Percentiles rank a stretch among this genome's conserved stretches.
phyloP scores from a whole-genome alignment of 345 rosid genomes.

The Turnera subulata region DNA sequence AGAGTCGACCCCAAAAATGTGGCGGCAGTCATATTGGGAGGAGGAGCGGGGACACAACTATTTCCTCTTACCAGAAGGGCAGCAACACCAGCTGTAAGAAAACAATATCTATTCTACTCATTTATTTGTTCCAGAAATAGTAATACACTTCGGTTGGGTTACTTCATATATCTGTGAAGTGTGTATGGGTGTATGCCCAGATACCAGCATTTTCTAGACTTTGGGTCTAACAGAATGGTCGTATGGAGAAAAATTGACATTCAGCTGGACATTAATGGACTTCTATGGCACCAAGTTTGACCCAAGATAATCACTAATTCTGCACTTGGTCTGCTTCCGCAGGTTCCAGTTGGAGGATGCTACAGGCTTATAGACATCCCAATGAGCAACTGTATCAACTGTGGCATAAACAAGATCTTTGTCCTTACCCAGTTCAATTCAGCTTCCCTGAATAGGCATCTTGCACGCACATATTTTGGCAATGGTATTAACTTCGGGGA shows the following conservation, averaged over 20 bases:
- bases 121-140: too few species aligned
- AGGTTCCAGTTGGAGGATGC: slow-evolving; percentile 98
- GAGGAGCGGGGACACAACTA: slow-evolving; percentile 88
- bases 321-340: slow-evolving; percentile 13
- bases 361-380: slow-evolving; percentile 90
- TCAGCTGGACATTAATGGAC: too few species aligned
- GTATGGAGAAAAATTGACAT: too few species aligned
- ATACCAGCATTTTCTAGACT: too few species aligned
- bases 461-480: slow-evolving; percentile 86
- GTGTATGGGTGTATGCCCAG: too few species aligned
- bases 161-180: too few species aligned
- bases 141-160: too few species aligned
- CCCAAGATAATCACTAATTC: background rate
- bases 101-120: background rate
- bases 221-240: too few species aligned
- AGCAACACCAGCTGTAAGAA: slow-evolving; percentile 91
- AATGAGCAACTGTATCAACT: slow-evolving; percentile 96
- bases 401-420: slow-evolving; percentile 88
- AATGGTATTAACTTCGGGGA: slow-evolving; percentile 92
- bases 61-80: slow-evolving; percentile 89
- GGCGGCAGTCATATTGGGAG: slow-evolving; percentile 87
- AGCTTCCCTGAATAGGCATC: slow-evolving; percentile 87
- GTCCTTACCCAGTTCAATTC: slow-evolving; percentile 95
- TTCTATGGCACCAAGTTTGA: too few species aligned
- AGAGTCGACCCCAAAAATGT: slow-evolving; percentile 80